These are phyloP conservation scores for Solanum chilense DNA, from an alignment of 257 asterid genomes.

Conservation along the genomic window DNA sequence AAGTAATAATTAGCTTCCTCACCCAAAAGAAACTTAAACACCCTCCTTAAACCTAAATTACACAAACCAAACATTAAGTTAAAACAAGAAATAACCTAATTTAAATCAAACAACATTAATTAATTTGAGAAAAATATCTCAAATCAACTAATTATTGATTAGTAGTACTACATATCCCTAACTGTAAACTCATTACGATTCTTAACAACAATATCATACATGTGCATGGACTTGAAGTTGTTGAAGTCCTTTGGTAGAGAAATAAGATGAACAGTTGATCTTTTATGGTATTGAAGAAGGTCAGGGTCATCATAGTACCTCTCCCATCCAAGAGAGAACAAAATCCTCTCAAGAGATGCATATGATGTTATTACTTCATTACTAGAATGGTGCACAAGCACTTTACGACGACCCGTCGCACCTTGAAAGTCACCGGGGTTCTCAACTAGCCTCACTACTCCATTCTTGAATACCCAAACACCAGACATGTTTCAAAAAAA, in stretches of 20 bases:
- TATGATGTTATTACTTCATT: conserved; percentile 28
- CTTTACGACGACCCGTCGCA: conserved; percentile 15
- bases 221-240: conserved; percentile 35
- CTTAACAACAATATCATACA: conserved; percentile 33
- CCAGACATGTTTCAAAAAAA: conserved; percentile 19
- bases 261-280: conserved; percentile 37
- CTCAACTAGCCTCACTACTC: conserved; percentile 28
- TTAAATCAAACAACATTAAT: background rate
- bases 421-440: conserved; percentile 22
- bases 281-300: conserved; percentile 34
- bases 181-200: conserved; percentile 28
- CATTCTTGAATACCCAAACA: conserved; percentile 35
- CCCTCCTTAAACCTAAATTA: background rate
- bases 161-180: conserved; percentile 11
- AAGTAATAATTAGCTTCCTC: background rate
- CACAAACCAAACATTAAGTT: background rate
- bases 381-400: conserved; percentile 19
- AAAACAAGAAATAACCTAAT: background rate
- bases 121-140: background rate
- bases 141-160: background rate
- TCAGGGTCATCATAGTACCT: conserved; percentile 41
- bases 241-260: conserved; percentile 38
- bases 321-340: conserved; percentile 33
- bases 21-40: background rate
- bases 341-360: conserved; percentile 19